Evolutionary conservation across 108 stramenopile species (phyloP), one percentile per base, ranked within the genome.

Genomic region (Epipyxis sp.): DNA sequence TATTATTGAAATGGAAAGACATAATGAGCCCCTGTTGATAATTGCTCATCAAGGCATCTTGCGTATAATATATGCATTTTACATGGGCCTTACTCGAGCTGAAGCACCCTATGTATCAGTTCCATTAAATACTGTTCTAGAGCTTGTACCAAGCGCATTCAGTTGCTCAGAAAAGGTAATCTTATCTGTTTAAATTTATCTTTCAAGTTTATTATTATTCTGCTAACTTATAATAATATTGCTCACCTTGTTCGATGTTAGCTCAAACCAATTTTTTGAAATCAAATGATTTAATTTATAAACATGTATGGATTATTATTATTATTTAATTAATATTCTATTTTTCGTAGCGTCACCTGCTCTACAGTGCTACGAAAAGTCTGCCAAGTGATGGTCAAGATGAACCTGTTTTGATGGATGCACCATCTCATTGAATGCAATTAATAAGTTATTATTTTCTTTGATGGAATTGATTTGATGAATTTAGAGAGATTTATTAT

Each of bases 1-100:
- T 77, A 94, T 97, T 46, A 91, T 95, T 76, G 97, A 98, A 84
- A 92, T 99, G 90, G 97, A 98, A 89, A 91, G 97, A 27, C 95
- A 94, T 35, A 83, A 94, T 32, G 96, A 94, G 78, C 98, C 98
- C 29, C 82, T 99, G 13, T 81, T 99, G 77, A 95, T 99, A 77
- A 87, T 99, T 44, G 97, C 80, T 40, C 94, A 95, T 80, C 97
- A 97, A 83, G 98, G 95, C 30, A 96, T 97, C 68, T 87, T 97
- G 57, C 89, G 98, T 34, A 92, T 97, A 72, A 86, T 99, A 37
- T 98, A 97, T 83, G 96, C 97, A 37, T 99, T 98, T 90, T 96
- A 97, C 78, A 92, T 97, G 94, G 99, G 95, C 59, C 78, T 94
- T 42, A 86, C 94, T 41, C 90, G 94, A 10, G 93, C 94, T 59